phyloP scores from a whole-genome alignment of 1,139 yeast genomes.

The Arxiozyma heterogenica region DNA sequence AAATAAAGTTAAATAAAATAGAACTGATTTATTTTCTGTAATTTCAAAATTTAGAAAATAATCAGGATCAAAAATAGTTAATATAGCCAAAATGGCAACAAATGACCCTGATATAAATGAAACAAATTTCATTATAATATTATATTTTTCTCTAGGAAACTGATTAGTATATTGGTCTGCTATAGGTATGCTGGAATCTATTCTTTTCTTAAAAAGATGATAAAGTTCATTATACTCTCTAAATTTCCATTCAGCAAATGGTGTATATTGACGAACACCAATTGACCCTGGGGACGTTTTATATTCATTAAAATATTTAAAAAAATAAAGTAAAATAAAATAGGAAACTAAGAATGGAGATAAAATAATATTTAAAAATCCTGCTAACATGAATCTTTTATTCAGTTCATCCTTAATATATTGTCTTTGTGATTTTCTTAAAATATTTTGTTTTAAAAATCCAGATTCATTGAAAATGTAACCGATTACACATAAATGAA shows the following conservation, averaged over 20 bases:
- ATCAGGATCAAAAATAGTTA: conserved; percentile 87
- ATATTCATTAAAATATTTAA: conserved; percentile 87
- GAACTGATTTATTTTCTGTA: conserved; percentile 66
- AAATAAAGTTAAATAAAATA: conserved; percentile 79
- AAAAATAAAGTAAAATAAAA: conserved; percentile 72
- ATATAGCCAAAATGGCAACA: conserved; percentile 74
- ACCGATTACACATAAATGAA: conserved; percentile 79
- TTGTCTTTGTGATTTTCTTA: conserved; percentile 65
- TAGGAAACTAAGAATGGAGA: conserved; percentile 84
- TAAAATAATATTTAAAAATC: conserved; percentile 66
- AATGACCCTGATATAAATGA: conserved; percentile 83
- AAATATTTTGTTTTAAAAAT: conserved; percentile 63
- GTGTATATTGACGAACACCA: conserved; percentile 84
- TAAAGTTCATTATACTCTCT: conserved; percentile 89
- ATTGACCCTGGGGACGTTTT: conserved; percentile 79
- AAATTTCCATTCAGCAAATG: conserved; percentile 90
- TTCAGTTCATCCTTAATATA: conserved; percentile 59
- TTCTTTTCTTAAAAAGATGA: conserved; percentile 72
- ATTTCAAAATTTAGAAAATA: conserved; percentile 84
- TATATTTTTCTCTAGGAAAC: conserved; percentile 77
- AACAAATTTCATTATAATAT: conserved; percentile 52
- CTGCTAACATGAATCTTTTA: conserved; percentile 79
- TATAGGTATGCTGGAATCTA: conserved; percentile 66
- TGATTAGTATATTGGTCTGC: conserved; percentile 82
- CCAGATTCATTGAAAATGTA: conserved; percentile 79